Conservation (phyloP, 1,284 basidiomycete genomes). For the Irpex sp. region DNA sequence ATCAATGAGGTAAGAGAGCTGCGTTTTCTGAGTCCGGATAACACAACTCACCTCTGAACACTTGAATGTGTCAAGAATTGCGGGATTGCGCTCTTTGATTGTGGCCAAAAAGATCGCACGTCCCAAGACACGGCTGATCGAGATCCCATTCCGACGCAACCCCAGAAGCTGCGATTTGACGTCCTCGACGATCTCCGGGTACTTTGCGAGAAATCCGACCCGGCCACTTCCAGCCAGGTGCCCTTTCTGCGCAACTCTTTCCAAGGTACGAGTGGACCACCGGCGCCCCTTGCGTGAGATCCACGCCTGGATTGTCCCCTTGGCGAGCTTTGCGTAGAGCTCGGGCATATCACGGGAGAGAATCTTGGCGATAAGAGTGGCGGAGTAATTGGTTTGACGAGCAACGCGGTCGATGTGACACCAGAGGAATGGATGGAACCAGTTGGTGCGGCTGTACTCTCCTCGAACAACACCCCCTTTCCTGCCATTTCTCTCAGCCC, state of each 20-base stretch:
- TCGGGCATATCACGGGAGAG: neutral
- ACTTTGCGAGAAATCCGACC: neutral
- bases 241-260: neutral
- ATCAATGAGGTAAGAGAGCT: too few species aligned
- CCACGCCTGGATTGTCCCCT: neutral
- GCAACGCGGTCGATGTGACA: neutral
- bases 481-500: neutral
- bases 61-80: neutral
- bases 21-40: too few species aligned
- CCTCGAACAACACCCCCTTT: neutral
- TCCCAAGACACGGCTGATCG: neutral
- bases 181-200: neutral
- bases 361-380: neutral
- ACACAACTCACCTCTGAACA: neutral
- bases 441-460: neutral
- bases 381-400: neutral
- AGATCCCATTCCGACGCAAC: neutral
- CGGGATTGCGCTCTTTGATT: neutral
- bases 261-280: neutral
- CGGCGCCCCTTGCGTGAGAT: neutral
- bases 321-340: neutral
- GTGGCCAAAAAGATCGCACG: neutral
- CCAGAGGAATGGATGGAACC: constrained; percentile 3
- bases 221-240: neutral
- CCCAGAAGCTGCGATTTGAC: neutral